Evolutionary conservation across 345 rosid genomes (phyloP).

Genomic region (Limnanthes douglasii): DNA sequence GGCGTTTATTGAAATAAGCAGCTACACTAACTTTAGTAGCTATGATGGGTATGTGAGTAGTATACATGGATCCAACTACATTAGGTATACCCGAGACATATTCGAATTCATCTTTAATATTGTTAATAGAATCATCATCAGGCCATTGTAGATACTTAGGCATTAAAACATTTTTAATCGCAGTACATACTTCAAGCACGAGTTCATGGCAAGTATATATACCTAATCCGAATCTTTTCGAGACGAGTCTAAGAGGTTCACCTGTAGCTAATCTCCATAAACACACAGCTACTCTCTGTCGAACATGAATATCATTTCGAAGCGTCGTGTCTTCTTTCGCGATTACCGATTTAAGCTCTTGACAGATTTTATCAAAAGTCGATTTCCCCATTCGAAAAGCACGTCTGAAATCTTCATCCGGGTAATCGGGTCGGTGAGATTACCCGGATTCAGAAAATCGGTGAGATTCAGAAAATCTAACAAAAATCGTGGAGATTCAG

Average conservation of each 20-base stretch:
- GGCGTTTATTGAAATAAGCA: constrained; percentile 65
- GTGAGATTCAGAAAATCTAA: too few species aligned
- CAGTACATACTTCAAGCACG: constrained; percentile 67
- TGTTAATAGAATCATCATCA: constrained; percentile 31
- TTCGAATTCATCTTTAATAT: constrained; percentile 29
- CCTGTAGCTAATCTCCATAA: constrained; percentile 84
- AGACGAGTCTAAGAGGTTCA: constrained; percentile 56
- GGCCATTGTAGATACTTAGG: constrained; percentile 75
- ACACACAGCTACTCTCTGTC: constrained; percentile 90
- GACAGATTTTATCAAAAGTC: constrained; percentile 73
- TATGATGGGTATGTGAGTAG: constrained; percentile 69
- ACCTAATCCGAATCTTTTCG: constrained; percentile 64
- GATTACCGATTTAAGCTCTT: constrained; percentile 58
- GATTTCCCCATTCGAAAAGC: constrained; percentile 75
- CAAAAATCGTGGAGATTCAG: constrained; percentile 28
- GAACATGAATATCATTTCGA: constrained; percentile 76
- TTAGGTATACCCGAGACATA: constrained; percentile 48
- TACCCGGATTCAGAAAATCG: too few species aligned
- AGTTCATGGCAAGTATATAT: constrained; percentile 73
- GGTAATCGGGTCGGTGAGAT: constrained; percentile 49
- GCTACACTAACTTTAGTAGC: constrained; percentile 70
- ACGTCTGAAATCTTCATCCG: constrained; percentile 63
- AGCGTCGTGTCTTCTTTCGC: constrained; percentile 86
- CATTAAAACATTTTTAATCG: constrained; percentile 60
- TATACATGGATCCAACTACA: constrained; percentile 64